phyloP scores from a whole-genome alignment of 306 rosid genomes.

The Cicer yamashitae region DNA sequence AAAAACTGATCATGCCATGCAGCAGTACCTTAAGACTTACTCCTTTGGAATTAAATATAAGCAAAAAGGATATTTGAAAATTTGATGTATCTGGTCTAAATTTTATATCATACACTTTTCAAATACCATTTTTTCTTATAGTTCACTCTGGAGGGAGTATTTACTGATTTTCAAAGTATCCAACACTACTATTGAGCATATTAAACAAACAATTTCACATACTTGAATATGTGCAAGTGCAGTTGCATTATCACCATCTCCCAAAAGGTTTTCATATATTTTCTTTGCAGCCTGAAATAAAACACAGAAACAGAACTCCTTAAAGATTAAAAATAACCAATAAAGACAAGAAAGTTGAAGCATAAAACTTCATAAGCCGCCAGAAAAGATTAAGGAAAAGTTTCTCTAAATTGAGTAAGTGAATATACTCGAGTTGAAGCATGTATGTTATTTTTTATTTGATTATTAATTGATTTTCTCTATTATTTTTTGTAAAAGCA shows the following conservation, averaged over 20 bases:
- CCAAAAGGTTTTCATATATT: constrained; percentile 82
- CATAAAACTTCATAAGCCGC: constrained; percentile 5
- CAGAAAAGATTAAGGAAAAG: constrained; percentile 3
- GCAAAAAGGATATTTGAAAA: no score
- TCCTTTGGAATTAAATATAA: no score
- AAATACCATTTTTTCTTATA: no score
- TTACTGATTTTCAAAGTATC: background rate
- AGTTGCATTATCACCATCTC: constrained; percentile 70
- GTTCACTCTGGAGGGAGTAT: no score
- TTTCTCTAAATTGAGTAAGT: background rate
- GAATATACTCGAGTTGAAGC: no score
- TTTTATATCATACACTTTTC: no score
- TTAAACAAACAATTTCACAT: constrained; percentile 40
- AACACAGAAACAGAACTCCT: constrained; percentile 23
- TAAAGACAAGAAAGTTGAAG: constrained; percentile 25
- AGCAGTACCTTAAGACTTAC: constrained; percentile 12
- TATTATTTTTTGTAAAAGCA: no score
- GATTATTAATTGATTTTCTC: no score
- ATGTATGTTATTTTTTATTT: no score
- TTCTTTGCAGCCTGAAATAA: constrained; percentile 86
- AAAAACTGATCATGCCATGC: constrained; percentile 5
- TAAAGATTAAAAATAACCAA: constrained; percentile 28
- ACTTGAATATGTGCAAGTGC: constrained; percentile 96
- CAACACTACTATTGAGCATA: constrained; percentile 37
- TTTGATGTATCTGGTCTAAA: no score